These are phyloP conservation scores for Rhododendron molle DNA, from an alignment of 148 eudicot species.

Conservation along the genomic window DNA sequence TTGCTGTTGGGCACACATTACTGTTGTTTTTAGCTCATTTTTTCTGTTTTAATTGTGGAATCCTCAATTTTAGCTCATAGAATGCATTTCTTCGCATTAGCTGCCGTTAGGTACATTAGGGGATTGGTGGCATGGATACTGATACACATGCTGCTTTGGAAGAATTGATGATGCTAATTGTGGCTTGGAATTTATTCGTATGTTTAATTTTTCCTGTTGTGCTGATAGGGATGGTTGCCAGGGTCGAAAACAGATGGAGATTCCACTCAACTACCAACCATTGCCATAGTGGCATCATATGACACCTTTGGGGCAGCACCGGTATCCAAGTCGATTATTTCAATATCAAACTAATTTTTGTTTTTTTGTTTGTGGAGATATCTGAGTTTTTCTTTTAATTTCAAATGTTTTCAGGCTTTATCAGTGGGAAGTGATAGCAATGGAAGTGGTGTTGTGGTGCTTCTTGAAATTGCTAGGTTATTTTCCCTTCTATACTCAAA, in stretches of 20 bases:
- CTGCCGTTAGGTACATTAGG: background rate
- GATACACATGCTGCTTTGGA: background rate
- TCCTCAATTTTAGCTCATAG: background rate
- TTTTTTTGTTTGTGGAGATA: background rate
- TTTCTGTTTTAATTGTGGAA: background rate
- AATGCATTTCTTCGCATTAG: background rate
- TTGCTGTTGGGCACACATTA: background rate
- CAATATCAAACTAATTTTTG: no score
- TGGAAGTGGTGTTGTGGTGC: conserved; percentile 94
- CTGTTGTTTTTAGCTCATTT: background rate
- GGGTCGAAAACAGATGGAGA: conserved; percentile 93
- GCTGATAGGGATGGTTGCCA: conserved; percentile 93
- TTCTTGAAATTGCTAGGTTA: conserved; percentile 86
- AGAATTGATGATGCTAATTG: background rate
- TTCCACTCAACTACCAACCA: conserved; percentile 84
- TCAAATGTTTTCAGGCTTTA: conserved; percentile 49
- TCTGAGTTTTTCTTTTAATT: conserved; percentile 1
- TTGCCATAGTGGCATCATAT: conserved; percentile 96
- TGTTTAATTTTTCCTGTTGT: conserved; percentile 19
- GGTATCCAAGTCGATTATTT: conserved; percentile 42
- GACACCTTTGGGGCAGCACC: conserved; percentile 99
- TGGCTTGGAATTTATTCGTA: background rate
- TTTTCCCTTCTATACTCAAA: conserved; percentile 86
- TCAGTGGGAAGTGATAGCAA: conserved; percentile 98
- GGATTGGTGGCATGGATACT: background rate